Conservation (phyloP, 441 rosid species). For the Pelargonium fulgidum region DNA sequence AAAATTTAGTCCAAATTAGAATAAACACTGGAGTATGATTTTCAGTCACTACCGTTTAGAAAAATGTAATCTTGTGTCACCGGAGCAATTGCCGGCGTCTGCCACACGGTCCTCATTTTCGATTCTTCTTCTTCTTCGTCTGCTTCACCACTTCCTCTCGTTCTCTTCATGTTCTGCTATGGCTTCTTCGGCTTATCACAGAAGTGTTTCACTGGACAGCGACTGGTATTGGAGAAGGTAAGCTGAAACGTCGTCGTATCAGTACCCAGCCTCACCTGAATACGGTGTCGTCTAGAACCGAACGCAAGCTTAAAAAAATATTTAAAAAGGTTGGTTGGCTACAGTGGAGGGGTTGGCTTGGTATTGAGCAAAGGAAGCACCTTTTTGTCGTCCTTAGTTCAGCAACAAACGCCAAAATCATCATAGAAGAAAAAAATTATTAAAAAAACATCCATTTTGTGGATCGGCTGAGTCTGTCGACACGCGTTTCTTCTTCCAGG, state of each 20-base stretch:
- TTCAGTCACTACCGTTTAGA: conserved; percentile 38
- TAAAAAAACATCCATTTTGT: not conserved
- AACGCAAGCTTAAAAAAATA: no score
- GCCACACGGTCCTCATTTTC: conserved; percentile 48
- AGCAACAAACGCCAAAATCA: conserved; percentile 26
- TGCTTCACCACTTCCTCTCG: conserved; percentile 15
- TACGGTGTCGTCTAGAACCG: not conserved
- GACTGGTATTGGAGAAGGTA: not conserved
- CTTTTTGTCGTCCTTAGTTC: conserved; percentile 29
- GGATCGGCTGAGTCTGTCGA: not conserved
- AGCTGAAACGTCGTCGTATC: not conserved
- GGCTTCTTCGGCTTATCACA: not conserved
- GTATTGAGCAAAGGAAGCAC: conserved; percentile 13
- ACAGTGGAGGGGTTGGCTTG: conserved; percentile 6
- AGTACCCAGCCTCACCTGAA: not conserved
- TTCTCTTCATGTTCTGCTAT: conserved; percentile 24
- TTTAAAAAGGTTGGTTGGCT: not conserved
- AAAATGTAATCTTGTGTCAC: conserved; percentile 60
- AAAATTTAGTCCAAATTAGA: conserved; percentile 1
- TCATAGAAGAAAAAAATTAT: conserved; percentile 16
- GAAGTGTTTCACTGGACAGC: not conserved
- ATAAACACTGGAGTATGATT: not conserved
- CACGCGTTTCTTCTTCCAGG: conserved; percentile 6
- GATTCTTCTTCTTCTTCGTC: conserved; percentile 8
- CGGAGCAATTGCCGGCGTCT: conserved; percentile 58